Evolutionary conservation across 108 stramenopile genomes (phyloP).

Genomic region (Poteriospumella lacustris): DNA sequence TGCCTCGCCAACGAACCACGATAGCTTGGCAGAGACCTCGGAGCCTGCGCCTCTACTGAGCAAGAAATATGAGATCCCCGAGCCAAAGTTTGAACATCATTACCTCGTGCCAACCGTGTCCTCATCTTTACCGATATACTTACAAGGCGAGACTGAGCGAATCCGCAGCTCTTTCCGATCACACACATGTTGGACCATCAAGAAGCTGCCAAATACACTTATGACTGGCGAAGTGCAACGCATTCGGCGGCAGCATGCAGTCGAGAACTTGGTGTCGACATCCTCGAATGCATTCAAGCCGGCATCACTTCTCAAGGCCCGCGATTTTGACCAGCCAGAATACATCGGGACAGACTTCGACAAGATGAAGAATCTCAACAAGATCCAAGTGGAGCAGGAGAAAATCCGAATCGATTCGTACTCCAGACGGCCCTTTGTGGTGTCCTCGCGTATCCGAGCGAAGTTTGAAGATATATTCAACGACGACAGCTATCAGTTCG

Average conservation of each 20-base stretch:
- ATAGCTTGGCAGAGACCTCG: too few species aligned
- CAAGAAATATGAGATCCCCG: too few species aligned
- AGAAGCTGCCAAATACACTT: background rate
- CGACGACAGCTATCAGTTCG: background rate
- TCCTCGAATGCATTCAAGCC: background rate
- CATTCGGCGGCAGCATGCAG: background rate
- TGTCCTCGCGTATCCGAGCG: background rate
- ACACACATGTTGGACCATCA: background rate
- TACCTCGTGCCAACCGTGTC: background rate
- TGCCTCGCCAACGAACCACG: too few species aligned
- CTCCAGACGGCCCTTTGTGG: background rate
- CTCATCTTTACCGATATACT: background rate
- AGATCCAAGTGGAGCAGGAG: background rate
- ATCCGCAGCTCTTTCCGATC: background rate
- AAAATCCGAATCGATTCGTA: background rate
- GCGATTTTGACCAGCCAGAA: background rate
- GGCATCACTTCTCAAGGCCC: background rate
- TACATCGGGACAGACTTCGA: background rate
- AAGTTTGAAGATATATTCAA: slow-evolving; percentile 13
- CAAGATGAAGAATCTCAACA: background rate
- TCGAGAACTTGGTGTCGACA: background rate
- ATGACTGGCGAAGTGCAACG: background rate
- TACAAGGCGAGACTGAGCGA: background rate
- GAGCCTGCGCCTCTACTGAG: too few species aligned
- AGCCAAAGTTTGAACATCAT: too few species aligned